These are phyloP conservation scores for Phenoliferia sp. DNA, from an alignment of 1,284 basidiomycete species.

Conservation along the genomic window DNA sequence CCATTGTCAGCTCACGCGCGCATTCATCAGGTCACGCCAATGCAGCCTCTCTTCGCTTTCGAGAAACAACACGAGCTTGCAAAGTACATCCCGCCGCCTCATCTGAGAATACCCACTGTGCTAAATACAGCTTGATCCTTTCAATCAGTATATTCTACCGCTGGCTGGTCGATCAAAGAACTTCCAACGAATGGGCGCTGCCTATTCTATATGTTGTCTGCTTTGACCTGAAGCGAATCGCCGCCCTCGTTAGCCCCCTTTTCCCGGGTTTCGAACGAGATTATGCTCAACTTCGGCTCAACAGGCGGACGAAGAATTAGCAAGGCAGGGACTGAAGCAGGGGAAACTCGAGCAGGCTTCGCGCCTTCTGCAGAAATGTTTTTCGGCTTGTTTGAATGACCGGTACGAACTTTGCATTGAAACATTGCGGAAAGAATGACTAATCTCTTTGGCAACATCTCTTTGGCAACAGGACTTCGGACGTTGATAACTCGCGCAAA, in stretches of 20 bases:
- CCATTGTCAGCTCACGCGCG: not conserved
- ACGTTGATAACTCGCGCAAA: constrained; percentile 7
- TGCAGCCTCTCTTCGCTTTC: constrained; percentile 1
- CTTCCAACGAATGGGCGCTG: constrained; percentile 30
- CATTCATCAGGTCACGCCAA: not conserved
- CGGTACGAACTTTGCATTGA: constrained; percentile 55
- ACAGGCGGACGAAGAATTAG: constrained; percentile 22
- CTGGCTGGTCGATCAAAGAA: constrained; percentile 24
- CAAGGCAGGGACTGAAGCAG: constrained; percentile 48
- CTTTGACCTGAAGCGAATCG: constrained; percentile 29
- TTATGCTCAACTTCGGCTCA: not conserved
- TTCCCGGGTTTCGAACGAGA: not conserved
- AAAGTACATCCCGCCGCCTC: constrained; percentile 1
- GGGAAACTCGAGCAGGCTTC: constrained; percentile 88
- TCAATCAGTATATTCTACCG: constrained; percentile 30
- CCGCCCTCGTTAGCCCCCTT: constrained; percentile 17
- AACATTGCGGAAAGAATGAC: not conserved
- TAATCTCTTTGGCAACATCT: not conserved
- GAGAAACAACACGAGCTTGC: constrained; percentile 18
- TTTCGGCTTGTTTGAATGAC: constrained; percentile 83
- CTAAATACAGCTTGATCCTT: too few species aligned
- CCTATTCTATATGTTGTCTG: constrained; percentile 33
- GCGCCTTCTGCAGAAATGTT: constrained; percentile 82
- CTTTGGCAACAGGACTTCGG: not conserved
- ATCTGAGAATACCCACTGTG: too few species aligned